Percentiles rank a stretch among this genome's conserved stretches.
Conservation (phyloP, 805 yeast genomes). For the Danielozyma ontarioensis region DNA sequence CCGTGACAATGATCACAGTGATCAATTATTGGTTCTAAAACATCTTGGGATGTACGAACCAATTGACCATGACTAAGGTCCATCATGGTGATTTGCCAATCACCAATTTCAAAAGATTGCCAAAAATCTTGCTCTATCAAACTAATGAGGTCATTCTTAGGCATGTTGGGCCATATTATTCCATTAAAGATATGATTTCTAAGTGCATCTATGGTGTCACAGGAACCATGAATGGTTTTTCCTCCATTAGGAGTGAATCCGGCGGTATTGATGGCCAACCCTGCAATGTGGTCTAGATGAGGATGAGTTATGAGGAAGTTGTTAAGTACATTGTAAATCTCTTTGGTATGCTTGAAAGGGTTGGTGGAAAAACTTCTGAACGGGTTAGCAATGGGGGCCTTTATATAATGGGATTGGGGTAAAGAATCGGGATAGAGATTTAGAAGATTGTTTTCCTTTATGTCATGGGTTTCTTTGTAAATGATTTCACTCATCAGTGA, state of each 20-base stretch:
- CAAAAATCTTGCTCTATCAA: slow-evolving; percentile 12
- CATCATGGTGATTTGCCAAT: slow-evolving; percentile 23
- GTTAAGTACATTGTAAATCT: slow-evolving; percentile 31
- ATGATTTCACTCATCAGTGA: slow-evolving; percentile 45
- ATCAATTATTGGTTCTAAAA: background rate
- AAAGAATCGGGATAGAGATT: slow-evolving; percentile 27
- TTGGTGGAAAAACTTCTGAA: slow-evolving; percentile 12
- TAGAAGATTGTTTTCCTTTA: slow-evolving; percentile 11
- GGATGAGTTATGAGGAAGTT: slow-evolving; percentile 68
- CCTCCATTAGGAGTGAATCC: slow-evolving; percentile 22
- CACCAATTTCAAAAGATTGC: slow-evolving; percentile 11
- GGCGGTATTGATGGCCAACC: slow-evolving; percentile 69
- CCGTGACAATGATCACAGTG: background rate
- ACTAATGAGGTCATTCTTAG: slow-evolving; percentile 22
- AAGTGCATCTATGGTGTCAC: slow-evolving; percentile 48
- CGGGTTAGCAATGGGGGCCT: slow-evolving; percentile 19
- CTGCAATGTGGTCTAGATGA: slow-evolving; percentile 76
- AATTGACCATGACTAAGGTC: slow-evolving; percentile 30
- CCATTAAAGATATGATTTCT: slow-evolving; percentile 64
- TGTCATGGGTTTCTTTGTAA: slow-evolving; percentile 12
- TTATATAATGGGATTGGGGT: slow-evolving; percentile 17
- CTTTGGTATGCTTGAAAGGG: slow-evolving; percentile 23
- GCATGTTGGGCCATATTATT: slow-evolving; percentile 72
- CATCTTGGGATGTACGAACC: background rate
- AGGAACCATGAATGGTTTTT: slow-evolving; percentile 51